These are phyloP conservation scores for Alternaria alternata DNA, from an alignment of 2,329 filamentous ascomycete genomes.

Conservation along the genomic window DNA sequence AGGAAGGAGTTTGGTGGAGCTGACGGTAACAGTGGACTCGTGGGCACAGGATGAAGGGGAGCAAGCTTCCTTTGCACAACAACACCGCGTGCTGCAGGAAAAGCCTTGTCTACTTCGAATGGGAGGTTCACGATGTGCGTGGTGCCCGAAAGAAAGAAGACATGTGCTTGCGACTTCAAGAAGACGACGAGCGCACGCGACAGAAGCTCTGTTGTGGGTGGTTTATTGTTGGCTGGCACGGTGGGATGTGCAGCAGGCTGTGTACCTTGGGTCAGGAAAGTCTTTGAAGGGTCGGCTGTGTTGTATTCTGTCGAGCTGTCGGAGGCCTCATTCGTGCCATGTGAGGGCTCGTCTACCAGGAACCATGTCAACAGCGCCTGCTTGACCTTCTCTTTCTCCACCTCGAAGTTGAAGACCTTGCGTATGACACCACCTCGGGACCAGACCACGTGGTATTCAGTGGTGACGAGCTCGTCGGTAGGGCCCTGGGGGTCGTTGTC, in stretches of 20 bases:
- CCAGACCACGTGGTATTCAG: conserved; percentile 82
- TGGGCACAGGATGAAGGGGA: conserved; percentile 52
- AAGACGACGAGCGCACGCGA: conserved; percentile 81
- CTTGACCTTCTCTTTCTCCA: conserved; percentile 85
- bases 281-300: conserved; percentile 24
- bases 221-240: conserved; percentile 24
- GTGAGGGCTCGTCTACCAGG: conserved; percentile 55
- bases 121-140: conserved; percentile 92
- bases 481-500: conserved; percentile 53
- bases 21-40: conserved; percentile 54
- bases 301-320: conserved; percentile 22
- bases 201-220: conserved; percentile 33
- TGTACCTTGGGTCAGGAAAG: conserved; percentile 44
- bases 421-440: conserved; percentile 84
- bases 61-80: conserved; percentile 82
- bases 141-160: conserved; percentile 88
- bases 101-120: conserved; percentile 89
- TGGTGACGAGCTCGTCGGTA: conserved; percentile 84
- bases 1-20: conserved; percentile 87
- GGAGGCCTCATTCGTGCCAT: conserved; percentile 16
- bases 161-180: conserved; percentile 88
- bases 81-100: conserved; percentile 81
- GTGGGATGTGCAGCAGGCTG: conserved; percentile 43
- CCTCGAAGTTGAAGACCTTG: conserved; percentile 83
- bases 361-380: conserved; percentile 89